Evolutionary conservation across 2,329 filamentous ascomycete genomes (phyloP).

Genomic region (Ophiostoma tasmaniense): DNA sequence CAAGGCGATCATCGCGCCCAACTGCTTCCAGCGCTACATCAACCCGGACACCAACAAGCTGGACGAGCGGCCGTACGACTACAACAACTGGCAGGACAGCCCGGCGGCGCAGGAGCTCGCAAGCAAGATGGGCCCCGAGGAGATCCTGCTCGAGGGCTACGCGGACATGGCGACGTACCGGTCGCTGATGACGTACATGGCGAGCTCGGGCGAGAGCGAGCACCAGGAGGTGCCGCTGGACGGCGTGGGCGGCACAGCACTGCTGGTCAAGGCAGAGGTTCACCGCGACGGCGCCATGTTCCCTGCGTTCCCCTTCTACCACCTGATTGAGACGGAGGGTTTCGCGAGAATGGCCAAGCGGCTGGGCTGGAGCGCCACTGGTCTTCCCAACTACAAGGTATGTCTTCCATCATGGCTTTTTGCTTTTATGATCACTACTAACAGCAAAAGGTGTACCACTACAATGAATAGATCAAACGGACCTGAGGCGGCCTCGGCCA

Average conservation of each 20-base stretch:
- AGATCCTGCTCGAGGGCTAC: constrained; percentile 90
- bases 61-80: constrained; percentile 83
- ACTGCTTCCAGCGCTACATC: constrained; percentile 84
- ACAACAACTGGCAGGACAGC: constrained; percentile 95
- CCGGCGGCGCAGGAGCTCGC: constrained; percentile 67
- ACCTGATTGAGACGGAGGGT: constrained; percentile 94
- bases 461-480: constrained; percentile 58
- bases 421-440: background rate
- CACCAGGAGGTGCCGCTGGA: constrained; percentile 67
- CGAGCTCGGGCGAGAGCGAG: constrained; percentile 46
- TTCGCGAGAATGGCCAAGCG: constrained; percentile 95
- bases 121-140: constrained; percentile 75
- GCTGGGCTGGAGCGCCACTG: constrained; percentile 74
- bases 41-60: constrained; percentile 60
- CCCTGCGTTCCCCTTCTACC: constrained; percentile 89
- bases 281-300: constrained; percentile 98
- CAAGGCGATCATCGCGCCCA: constrained; percentile 86
- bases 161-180: constrained; percentile 87
- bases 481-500: background rate
- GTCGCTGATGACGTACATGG: constrained; percentile 81
- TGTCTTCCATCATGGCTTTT: constrained; percentile 24
- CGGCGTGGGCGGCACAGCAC: constrained; percentile 84
- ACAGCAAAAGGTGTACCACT: constrained; percentile 65
- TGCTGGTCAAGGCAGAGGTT: constrained; percentile 93
- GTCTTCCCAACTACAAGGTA: constrained; percentile 96